These are phyloP conservation scores for Triadica sebifera DNA, from an alignment of 345 rosid genomes.

Conservation along the genomic window DNA sequence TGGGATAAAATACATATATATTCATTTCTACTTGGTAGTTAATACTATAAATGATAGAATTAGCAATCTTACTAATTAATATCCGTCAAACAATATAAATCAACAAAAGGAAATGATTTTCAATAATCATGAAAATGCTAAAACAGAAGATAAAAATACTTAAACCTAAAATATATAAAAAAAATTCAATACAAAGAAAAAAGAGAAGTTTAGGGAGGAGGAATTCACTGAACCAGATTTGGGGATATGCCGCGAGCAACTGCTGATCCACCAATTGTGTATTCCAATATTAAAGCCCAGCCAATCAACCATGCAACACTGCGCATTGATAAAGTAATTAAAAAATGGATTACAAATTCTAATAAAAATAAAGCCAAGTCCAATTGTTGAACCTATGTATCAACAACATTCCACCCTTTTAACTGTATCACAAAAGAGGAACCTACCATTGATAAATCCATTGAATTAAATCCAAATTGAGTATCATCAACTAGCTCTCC, in stretches of 20 bases:
- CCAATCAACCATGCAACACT: conserved; percentile 97
- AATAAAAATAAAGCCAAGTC: neutral
- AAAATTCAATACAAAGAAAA: neutral
- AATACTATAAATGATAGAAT: conserved; percentile 9
- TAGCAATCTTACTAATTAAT: neutral
- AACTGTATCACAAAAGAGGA: neutral
- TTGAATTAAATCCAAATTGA: neutral
- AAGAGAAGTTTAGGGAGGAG: neutral
- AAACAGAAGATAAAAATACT: neutral
- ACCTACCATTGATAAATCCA: neutral
- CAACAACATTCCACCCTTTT: neutral
- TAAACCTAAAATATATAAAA: neutral
- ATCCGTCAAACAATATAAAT: neutral
- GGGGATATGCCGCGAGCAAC: conserved; percentile 94
- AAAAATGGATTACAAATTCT: neutral
- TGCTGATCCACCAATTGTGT: conserved; percentile 91
- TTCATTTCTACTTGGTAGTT: neutral
- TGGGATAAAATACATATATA: neutral
- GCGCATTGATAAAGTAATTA: conserved; percentile 15
- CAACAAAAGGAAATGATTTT: neutral
- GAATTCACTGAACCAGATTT: conserved; percentile 51
- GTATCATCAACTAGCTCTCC: neutral
- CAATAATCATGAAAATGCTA: neutral
- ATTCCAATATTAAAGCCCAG: conserved; percentile 90
- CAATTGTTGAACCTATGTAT: neutral